Conservation (phyloP, 495 filamentous ascomycete genomes). For the Daldinia caldariorum region DNA sequence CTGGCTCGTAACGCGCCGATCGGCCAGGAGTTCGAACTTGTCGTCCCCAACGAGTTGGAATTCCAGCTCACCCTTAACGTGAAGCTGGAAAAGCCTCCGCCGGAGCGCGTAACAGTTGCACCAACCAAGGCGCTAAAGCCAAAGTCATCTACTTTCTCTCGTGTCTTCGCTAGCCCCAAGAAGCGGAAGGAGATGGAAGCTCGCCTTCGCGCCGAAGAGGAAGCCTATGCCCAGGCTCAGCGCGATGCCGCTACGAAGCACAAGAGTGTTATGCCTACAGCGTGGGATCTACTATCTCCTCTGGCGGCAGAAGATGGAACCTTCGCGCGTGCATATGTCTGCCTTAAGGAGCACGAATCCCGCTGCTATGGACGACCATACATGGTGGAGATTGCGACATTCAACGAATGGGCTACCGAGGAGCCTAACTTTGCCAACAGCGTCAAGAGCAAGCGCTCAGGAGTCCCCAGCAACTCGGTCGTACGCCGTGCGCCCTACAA, state of each 20-base stretch:
- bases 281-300: conserved; percentile 87
- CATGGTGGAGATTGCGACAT: conserved; percentile 86
- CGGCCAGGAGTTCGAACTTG: conserved; percentile 97
- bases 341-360: conserved; percentile 89
- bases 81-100: conserved; percentile 83
- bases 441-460: conserved; percentile 84
- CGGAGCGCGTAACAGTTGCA: conserved; percentile 60
- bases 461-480: conserved; percentile 63
- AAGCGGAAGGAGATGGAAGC: conserved; percentile 93
- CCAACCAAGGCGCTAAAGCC: conserved; percentile 67
- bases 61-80: conserved; percentile 97
- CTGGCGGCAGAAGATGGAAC: conserved; percentile 90
- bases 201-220: conserved; percentile 78
- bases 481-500: conserved; percentile 85
- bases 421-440: conserved; percentile 73
- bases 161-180: conserved; percentile 92
- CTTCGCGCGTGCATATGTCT: conserved; percentile 92
- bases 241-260: conserved; percentile 72
- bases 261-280: conserved; percentile 64
- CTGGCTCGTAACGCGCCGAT: conserved; percentile 93
- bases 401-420: conserved; percentile 98
- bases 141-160: conserved; percentile 86
- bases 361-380: conserved; percentile 87
- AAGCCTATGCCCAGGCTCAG: conserved; percentile 70
- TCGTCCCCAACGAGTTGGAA: conserved; percentile 94